phyloP scores from a whole-genome alignment of 768 basidiomycete genomes.

The Agrocybe chaxingu region DNA sequence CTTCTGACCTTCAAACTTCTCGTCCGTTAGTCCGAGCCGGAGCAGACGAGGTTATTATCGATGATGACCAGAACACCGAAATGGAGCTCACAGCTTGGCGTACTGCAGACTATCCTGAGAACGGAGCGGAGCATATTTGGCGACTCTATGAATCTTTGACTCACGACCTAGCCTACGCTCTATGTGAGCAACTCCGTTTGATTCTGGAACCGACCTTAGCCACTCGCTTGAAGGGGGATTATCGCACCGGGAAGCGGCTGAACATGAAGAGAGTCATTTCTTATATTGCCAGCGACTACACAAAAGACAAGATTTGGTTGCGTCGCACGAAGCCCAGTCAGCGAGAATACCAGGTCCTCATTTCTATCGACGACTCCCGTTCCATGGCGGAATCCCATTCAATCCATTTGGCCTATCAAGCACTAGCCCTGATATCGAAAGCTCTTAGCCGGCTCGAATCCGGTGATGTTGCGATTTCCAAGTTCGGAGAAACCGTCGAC shows the following conservation, averaged over 20 bases:
- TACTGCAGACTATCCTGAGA: constrained; percentile 49
- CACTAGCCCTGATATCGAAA: constrained; percentile 87
- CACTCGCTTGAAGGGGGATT: constrained; percentile 93
- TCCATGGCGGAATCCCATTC: constrained; percentile 95
- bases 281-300: constrained; percentile 98
- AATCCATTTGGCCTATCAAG: constrained; percentile 91
- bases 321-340: constrained; percentile 91
- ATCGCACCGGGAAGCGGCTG: constrained; percentile 93
- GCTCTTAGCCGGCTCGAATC: constrained; percentile 90
- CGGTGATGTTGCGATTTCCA: constrained; percentile 89
- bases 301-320: constrained; percentile 99
- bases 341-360: constrained; percentile 92
- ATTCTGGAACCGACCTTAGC: constrained; percentile 95
- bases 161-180: constrained; percentile 82
- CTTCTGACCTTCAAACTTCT: constrained; percentile 16
- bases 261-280: constrained; percentile 99
- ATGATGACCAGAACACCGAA: constrained; percentile 35
- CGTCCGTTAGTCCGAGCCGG: constrained; percentile 15
- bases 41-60: constrained; percentile 28
- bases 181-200: constrained; percentile 95
- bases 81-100: constrained; percentile 60
- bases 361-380: constrained; percentile 93
- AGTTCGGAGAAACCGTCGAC: constrained; percentile 87
- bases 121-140: constrained; percentile 79
- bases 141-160: constrained; percentile 87